Evolutionary conservation across 2,329 filamentous ascomycete species (phyloP), one percentile per base, ranked within the genome.

Genomic region (Calonectria leucothoes): DNA sequence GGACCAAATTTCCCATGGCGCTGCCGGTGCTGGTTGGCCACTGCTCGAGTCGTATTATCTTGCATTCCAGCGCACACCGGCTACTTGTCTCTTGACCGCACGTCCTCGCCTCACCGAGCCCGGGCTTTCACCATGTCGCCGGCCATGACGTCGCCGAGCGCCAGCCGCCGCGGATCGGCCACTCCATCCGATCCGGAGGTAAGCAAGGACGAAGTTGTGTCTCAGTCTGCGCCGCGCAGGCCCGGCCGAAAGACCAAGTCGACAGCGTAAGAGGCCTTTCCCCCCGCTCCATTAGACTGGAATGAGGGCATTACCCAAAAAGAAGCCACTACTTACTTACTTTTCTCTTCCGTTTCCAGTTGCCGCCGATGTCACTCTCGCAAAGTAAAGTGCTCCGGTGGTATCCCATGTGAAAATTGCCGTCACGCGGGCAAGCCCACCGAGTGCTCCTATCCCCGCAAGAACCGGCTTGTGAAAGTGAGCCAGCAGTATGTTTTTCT

Each of bases 331-430:
- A 20, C 49, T 52, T 31, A 52, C 51, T 55, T 45, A 25, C 48
- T 59, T 57, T 11, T 39, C 17, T 3, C 20, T 39, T 39, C 20
- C 55, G 3, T 4, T 39, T 39, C 27, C 7, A 83, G 71, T 14
- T 87, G 74, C 70, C 82, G 77, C 31, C 80, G 70, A 71, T 87
- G 76, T 49, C 84, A 79, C 67, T 76, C 82, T 0, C 78, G 83
- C 2, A 84, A 84, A 65, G 82, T 84, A 8, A 83, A 82, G 48
- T 84, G 83, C 29, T 82, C 82, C 0, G 83, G 83, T 0, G 83
- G 80, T 0, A 75, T 78, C n/a, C 83, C 83, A 1, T 84, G 83
- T 64, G 75, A 79, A 3, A 83, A 82, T 63, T 84, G 83, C 45
- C 71, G 72, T 31, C 81, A 82, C 67, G 79, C 81, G 6, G 80